Evolutionary conservation across 2,329 filamentous ascomycete genomes (phyloP).

Genomic region (Colletotrichum chrysophilum): DNA sequence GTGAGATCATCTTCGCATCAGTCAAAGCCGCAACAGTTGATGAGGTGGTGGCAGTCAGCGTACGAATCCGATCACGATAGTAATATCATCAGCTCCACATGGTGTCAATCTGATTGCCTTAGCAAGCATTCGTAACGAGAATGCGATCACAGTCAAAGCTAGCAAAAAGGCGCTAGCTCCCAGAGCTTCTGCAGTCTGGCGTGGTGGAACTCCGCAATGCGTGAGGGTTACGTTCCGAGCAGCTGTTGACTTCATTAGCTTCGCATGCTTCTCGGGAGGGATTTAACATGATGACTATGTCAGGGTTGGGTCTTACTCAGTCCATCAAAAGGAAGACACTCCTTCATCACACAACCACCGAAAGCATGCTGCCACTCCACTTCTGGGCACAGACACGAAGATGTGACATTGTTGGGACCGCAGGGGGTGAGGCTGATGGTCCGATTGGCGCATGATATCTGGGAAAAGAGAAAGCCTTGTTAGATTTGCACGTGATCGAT

Average conservation of each 20-base stretch:
- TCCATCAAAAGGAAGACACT: background rate
- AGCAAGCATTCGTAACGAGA: background rate
- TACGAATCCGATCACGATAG: background rate
- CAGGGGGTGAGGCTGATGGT: background rate
- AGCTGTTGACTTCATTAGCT: background rate
- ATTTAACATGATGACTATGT: background rate
- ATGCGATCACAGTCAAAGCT: background rate
- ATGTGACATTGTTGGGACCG: background rate
- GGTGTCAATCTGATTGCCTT: background rate
- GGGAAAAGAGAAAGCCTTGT: background rate
- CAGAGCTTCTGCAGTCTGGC: background rate
- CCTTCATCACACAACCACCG: background rate
- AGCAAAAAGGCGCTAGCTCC: background rate
- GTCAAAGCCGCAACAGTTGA: background rate
- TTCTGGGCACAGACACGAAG: background rate
- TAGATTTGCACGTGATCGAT: background rate
- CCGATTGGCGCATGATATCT: background rate
- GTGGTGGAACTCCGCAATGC: background rate
- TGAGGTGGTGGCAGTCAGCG: background rate
- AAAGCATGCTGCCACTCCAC: background rate
- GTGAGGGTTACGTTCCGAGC: background rate
- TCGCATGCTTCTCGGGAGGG: background rate
- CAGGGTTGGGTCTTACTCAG: background rate
- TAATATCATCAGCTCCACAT: background rate
- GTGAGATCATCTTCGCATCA: background rate